Conservation (phyloP, 2,329 filamentous ascomycete genomes). For the Aspergillus puulaauensis region DNA sequence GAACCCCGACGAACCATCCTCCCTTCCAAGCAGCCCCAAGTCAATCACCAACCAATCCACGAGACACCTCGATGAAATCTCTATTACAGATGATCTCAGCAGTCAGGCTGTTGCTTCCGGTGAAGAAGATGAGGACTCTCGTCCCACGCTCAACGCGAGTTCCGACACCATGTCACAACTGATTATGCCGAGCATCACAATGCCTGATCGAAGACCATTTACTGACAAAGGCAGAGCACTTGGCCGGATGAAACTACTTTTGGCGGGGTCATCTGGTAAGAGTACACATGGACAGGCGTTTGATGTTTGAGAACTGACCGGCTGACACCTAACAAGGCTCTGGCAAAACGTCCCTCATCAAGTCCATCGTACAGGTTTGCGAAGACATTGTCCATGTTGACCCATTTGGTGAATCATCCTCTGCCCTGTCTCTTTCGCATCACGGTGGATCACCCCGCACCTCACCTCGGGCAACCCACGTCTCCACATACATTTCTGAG, state of each 20-base stretch:
- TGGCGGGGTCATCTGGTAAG: constrained; percentile 75
- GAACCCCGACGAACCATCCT: constrained; percentile 50
- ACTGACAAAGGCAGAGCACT: constrained; percentile 81
- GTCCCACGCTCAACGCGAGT: constrained; percentile 27
- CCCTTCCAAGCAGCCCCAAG: constrained; percentile 59
- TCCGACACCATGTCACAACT: constrained; percentile 62
- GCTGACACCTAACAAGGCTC: constrained; percentile 54
- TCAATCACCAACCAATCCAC: constrained; percentile 60
- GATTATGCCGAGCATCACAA: constrained; percentile 95
- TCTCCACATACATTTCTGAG: constrained; percentile 55
- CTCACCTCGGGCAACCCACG: constrained; percentile 19
- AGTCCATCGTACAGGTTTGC: constrained; percentile 80
- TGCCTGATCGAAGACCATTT: constrained; percentile 86
- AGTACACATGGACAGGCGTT: background rate
- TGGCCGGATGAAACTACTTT: constrained; percentile 83
- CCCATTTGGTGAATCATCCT: constrained; percentile 41
- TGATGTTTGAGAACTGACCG: background rate
- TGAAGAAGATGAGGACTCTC: constrained; percentile 52
- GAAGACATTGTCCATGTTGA: constrained; percentile 95
- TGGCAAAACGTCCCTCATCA: constrained; percentile 88
- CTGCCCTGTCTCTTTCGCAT: constrained; percentile 16
- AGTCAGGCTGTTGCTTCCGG: constrained; percentile 58
- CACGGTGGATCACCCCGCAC: constrained; percentile 22
- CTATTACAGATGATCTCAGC: constrained; percentile 53
- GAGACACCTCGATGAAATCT: constrained; percentile 58